A percentile compares a stretch with the other conserved stretches of the same genome.
Evolutionary conservation across 2,329 filamentous ascomycete species (phyloP).

Genomic region (Eurotiales sp.): DNA sequence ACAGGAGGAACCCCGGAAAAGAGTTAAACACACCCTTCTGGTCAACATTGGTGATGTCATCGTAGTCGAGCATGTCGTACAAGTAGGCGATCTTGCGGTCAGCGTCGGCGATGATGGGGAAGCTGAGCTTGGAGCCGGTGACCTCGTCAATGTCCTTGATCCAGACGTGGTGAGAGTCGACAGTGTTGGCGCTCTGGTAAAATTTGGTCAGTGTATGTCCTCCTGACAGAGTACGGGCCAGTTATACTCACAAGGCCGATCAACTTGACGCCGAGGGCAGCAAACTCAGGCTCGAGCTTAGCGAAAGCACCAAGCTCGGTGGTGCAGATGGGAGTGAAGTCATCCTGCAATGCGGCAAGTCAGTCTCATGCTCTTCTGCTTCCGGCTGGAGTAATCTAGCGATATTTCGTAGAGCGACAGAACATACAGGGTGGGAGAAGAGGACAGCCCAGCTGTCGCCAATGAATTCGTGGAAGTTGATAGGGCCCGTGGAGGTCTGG

Average conservation of each 20-base stretch:
- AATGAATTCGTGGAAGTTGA: conserved; percentile 70
- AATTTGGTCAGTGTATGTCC: not conserved
- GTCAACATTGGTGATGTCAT: conserved; percentile 77
- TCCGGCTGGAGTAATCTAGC: not conserved
- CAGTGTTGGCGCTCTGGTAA: conserved; percentile 67
- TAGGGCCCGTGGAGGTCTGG: conserved; percentile 62
- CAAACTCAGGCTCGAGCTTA: conserved; percentile 83
- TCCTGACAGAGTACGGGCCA: not conserved
- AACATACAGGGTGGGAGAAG: conserved; percentile 61
- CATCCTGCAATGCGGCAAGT: conserved; percentile 38
- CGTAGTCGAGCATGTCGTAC: conserved; percentile 82
- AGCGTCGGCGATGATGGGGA: conserved; percentile 81
- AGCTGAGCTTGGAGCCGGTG: conserved; percentile 63
- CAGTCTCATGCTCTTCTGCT: not conserved
- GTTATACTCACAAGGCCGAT: conserved; percentile 63
- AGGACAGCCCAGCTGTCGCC: conserved; percentile 67
- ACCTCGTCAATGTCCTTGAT: conserved; percentile 85
- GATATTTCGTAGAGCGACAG: no score
- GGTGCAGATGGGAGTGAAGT: conserved; percentile 94
- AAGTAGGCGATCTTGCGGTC: conserved; percentile 70
- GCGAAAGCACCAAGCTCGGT: conserved; percentile 92
- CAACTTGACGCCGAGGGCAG: conserved; percentile 82
- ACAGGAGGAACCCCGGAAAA: not conserved
- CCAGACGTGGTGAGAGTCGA: conserved; percentile 81
- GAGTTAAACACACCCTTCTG: conserved; percentile 56